Evolutionary conservation across 352 stramenopile genomes (phyloP), one percentile per base, ranked within the genome.

Genomic region (Saprolegnia parasitica): DNA sequence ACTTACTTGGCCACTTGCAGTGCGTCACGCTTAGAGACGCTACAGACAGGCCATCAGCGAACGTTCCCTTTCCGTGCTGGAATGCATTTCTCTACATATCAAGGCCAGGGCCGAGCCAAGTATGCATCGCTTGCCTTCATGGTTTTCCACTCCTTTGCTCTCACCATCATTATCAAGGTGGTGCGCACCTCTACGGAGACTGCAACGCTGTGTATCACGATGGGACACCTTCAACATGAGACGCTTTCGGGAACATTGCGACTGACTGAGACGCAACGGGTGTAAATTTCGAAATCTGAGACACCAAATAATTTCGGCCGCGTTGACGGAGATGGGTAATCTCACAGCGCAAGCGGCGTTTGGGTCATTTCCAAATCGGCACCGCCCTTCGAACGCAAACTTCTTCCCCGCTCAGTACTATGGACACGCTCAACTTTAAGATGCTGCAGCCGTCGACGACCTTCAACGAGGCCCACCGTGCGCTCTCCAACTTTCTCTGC

Each of bases 381-480:
- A 5, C 29, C 29, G 29, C 29, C 29, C 29, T 35, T 35, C 29
- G 29, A 35, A 35, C 35, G 16, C 20, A 39, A 16, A 13, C 52
- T 16, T 18, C 13, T 2, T 24, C 5, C 16, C 20, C 63, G n/a
- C 39, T 42, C 35, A 29, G 26, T 11, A 47, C 50, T 32, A 62
- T 70, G 63, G 63, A 70, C 37, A 70, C 63, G 15, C 46, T 70
- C 26, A 49, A 21, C 47, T 23, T 70, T 18, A 42, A 52, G 47
- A 58, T 70, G 46, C 50, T 70, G 18, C 54, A 70, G 23, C 63
- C 63, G 23, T 45, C 63, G 5, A 42, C 63, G 16, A 39, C 46
- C 15, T 42, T 70, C n/a, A 37, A 70, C 35, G 63, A 70, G 50
- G 63, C 63, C 21, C 54, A 52, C 18, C 63, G 63, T 20, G 63